Conservation (phyloP, 306 rosid genomes). For the Acacia confusa region DNA sequence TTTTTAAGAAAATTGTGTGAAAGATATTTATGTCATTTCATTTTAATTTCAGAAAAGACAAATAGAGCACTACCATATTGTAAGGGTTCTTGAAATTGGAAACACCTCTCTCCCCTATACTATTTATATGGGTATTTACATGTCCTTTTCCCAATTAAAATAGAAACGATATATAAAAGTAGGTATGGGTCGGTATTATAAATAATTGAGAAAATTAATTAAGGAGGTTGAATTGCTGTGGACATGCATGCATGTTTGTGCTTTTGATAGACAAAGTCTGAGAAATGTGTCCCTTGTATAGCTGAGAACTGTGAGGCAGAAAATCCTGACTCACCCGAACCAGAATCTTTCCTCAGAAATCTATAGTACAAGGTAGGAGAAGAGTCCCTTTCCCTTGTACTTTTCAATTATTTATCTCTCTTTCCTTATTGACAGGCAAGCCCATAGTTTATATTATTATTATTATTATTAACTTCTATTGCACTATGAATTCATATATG, state of each 20-base stretch:
- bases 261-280: neutral
- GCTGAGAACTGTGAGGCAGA: conserved; percentile 32
- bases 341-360: conserved; percentile 23
- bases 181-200: neutral
- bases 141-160: too few species aligned
- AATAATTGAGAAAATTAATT: neutral
- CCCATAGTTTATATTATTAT: neutral
- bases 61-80: too few species aligned
- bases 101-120: too few species aligned
- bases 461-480: too few species aligned
- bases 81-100: too few species aligned
- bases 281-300: neutral
- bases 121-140: too few species aligned
- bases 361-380: conserved; percentile 42
- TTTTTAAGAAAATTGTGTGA: too few species aligned
- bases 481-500: neutral
- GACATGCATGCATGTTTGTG: neutral
- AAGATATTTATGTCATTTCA: too few species aligned
- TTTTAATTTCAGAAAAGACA: too few species aligned
- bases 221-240: neutral
- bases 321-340: conserved; percentile 30
- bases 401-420: neutral
- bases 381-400: conserved; percentile 42
- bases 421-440: neutral
- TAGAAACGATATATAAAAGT: too few species aligned